Percentiles rank a stretch among this genome's conserved stretches.
phyloP scores from a whole-genome alignment of 352 stramenopile genomes.

The Pythium sukuiense region DNA sequence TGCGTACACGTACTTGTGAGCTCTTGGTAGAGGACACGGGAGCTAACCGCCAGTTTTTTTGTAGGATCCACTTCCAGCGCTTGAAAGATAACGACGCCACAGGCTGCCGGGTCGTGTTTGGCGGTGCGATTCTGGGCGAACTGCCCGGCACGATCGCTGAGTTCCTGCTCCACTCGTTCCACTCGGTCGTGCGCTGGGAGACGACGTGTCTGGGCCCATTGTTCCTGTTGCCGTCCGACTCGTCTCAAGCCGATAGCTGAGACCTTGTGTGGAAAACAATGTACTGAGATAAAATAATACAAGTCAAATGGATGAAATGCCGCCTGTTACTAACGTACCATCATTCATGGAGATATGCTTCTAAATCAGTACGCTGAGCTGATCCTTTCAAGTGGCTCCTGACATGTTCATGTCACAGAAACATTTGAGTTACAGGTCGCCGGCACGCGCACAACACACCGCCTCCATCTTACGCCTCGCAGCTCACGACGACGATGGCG shows the following conservation, averaged over 20 bases:
- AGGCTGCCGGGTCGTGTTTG: slow-evolving; percentile 48
- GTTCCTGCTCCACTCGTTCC: slow-evolving; percentile 22
- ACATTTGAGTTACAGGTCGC: too few relatives aligned
- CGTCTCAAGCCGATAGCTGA: too few relatives aligned
- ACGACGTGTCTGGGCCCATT: slow-evolving; percentile 23
- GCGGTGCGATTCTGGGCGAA: slow-evolving; percentile 24
- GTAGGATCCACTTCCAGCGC: slow-evolving; percentile 45
- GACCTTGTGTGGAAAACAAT: too few relatives aligned
- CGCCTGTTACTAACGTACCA: too few relatives aligned
- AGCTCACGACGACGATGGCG: too few relatives aligned
- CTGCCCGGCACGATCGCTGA: slow-evolving; percentile 12
- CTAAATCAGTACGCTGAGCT: neutral
- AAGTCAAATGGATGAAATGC: too few relatives aligned
- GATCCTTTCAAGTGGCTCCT: neutral
- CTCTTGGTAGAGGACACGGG: too few relatives aligned
- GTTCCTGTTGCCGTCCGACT: slow-evolving; percentile 13
- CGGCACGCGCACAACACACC: too few relatives aligned
- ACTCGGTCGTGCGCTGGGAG: slow-evolving; percentile 26
- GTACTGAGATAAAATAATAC: too few relatives aligned
- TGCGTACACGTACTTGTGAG: slow-evolving; percentile 4
- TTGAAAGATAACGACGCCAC: slow-evolving; percentile 28
- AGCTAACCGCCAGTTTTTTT: neutral
- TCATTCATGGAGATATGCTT: neutral
- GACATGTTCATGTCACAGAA: too few relatives aligned
- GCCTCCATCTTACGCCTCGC: too few relatives aligned